phyloP scores from a whole-genome alignment of 768 basidiomycete genomes.

The Lactarius trivialis region DNA sequence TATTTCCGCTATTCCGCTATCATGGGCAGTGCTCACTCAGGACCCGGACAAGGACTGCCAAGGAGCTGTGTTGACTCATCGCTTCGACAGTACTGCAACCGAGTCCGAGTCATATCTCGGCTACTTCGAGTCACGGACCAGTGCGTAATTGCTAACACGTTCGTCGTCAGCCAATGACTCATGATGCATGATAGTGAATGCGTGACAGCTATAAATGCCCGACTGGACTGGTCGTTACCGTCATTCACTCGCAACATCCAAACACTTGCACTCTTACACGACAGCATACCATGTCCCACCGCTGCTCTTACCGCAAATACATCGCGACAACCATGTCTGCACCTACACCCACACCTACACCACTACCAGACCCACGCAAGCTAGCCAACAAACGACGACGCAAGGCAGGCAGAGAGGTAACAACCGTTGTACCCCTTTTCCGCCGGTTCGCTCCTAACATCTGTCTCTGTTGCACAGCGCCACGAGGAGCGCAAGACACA shows the following conservation, averaged over 20 bases:
- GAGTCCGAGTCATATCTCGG: constrained; percentile 1
- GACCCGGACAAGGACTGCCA: not conserved
- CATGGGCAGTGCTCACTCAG: not conserved
- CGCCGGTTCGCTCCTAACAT: not conserved
- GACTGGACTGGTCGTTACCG: not conserved
- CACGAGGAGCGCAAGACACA: constrained; percentile 13
- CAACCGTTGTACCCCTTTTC: not conserved
- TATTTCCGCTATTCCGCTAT: no score
- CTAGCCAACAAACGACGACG: constrained; percentile 13
- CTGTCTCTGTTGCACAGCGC: not conserved
- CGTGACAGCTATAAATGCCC: constrained; percentile 8
- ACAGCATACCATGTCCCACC: constrained; percentile 9
- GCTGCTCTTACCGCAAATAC: not conserved
- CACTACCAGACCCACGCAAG: not conserved
- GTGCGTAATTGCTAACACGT: not conserved
- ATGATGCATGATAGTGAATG: no score
- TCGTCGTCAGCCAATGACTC: constrained; percentile 12
- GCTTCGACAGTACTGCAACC: not conserved
- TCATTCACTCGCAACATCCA: not conserved
- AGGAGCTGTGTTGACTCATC: not conserved
- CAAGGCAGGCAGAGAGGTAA: constrained; percentile 15
- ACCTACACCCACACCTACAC: not conserved
- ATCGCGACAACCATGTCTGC: not conserved
- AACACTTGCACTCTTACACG: not conserved
- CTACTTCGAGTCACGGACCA: constrained; percentile 5